Evolutionary conservation across 2,329 filamentous ascomycete genomes (phyloP).

Genomic region (Chalara sp.): DNA sequence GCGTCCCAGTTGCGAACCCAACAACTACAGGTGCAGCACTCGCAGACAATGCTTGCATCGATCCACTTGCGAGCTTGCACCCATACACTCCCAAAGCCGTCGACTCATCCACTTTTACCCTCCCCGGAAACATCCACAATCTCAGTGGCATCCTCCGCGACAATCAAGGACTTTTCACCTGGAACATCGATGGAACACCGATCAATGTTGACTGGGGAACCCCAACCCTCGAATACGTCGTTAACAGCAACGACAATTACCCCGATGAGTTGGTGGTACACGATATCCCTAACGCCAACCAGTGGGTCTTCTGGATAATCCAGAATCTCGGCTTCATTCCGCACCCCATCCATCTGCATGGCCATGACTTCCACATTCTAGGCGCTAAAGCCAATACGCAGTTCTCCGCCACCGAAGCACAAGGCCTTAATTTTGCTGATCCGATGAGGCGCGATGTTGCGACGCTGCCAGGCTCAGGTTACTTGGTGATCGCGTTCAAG

Average conservation of each 20-base stretch:
- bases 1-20: constrained; percentile 4
- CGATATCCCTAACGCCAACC: too few relatives aligned
- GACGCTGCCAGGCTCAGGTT: background rate
- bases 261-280: background rate
- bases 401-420: background rate
- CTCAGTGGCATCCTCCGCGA: too few relatives aligned
- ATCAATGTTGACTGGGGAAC: constrained; percentile 35
- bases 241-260: constrained; percentile 16
- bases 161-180: too few relatives aligned
- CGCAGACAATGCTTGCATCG: too few relatives aligned
- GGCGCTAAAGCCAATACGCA: too few relatives aligned
- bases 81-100: too few relatives aligned
- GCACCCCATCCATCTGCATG: too few relatives aligned
- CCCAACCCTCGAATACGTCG: constrained; percentile 32
- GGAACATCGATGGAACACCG: constrained; percentile 9
- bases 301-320: constrained; percentile 13
- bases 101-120: too few relatives aligned
- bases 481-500: background rate
- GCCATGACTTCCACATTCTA: too few relatives aligned
- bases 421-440: background rate
- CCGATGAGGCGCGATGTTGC: background rate
- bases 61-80: too few relatives aligned
- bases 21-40: constrained; percentile 1
- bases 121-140: too few relatives aligned
- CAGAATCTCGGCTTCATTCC: background rate